Evolutionary conservation across 768 basidiomycete species (phyloP).

Genomic region (Scleroderma citrinum): DNA sequence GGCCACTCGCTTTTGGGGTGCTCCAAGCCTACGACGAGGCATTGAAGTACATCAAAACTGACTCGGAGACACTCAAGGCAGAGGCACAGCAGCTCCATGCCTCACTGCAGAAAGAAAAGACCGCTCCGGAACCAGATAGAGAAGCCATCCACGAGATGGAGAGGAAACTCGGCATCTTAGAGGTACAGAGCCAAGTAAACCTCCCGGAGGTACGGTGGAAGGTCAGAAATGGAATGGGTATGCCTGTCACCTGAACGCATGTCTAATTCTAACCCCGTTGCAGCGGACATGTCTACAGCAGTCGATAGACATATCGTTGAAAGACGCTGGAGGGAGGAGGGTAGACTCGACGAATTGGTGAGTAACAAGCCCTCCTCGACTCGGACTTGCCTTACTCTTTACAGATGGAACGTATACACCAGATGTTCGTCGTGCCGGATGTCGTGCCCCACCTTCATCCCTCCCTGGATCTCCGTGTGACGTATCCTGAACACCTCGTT

Average conservation of each 20-base stretch:
- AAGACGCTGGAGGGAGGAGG: slow-evolving; percentile 80
- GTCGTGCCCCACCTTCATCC: slow-evolving; percentile 68
- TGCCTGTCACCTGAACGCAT: slow-evolving; percentile 21
- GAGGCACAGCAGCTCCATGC: slow-evolving; percentile 19
- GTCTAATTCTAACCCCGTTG: neutral
- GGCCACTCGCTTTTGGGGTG: slow-evolving; percentile 54
- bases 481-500: slow-evolving; percentile 38
- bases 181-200: slow-evolving; percentile 79
- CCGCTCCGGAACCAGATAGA: slow-evolving; percentile 27
- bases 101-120: slow-evolving; percentile 12
- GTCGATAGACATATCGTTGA: slow-evolving; percentile 79
- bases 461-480: slow-evolving; percentile 66
- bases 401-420: slow-evolving; percentile 89
- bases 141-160: slow-evolving; percentile 39
- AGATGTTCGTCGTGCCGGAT: slow-evolving; percentile 91
- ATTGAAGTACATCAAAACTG: slow-evolving; percentile 57
- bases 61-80: slow-evolving; percentile 45
- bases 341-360: slow-evolving; percentile 78
- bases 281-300: slow-evolving; percentile 63
- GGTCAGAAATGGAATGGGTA: slow-evolving; percentile 74
- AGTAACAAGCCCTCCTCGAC: neutral
- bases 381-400: neutral
- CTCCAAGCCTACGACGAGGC: slow-evolving; percentile 85
- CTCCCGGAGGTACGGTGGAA: slow-evolving; percentile 79
- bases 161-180: slow-evolving; percentile 51